Percentiles rank a stretch among this genome's conserved stretches.
phyloP scores from a whole-genome alignment of 1,139 yeast genomes.

The Hemisphaericaspora subhashii region DNA sequence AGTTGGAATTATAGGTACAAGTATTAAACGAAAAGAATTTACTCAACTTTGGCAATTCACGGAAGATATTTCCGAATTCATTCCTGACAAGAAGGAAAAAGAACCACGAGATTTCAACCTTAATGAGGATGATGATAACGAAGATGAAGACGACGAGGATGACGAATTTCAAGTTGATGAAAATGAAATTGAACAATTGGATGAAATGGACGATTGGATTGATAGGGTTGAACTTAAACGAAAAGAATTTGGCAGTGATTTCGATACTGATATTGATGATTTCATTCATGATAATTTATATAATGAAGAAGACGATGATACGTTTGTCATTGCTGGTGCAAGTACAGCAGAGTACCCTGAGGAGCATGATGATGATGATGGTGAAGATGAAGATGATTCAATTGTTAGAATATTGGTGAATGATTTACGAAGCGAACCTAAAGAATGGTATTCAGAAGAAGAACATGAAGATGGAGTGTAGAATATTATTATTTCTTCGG shows the following conservation, averaged over 20 bases:
- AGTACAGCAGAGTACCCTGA: constrained; percentile 14
- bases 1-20: constrained; percentile 7
- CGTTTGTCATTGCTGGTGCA: constrained; percentile 17
- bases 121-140: constrained; percentile 13
- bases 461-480: constrained; percentile 6
- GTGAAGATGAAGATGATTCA: constrained; percentile 4
- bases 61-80: constrained; percentile 22
- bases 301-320: constrained; percentile 15
- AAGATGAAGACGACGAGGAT: constrained; percentile 18
- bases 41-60: constrained; percentile 30
- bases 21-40: constrained; percentile 36
- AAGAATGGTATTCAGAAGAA: constrained; percentile 19
- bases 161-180: constrained; percentile 8
- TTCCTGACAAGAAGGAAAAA: constrained; percentile 6
- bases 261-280: constrained; percentile 18
- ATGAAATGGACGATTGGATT: constrained; percentile 7
- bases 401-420: constrained; percentile 8
- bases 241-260: constrained; percentile 1
- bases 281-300: constrained; percentile 15
- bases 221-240: constrained; percentile 2
- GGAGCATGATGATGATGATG: constrained; percentile 13
- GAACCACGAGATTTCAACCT: constrained; percentile 8
- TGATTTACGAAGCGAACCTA: constrained; percentile 14
- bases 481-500: too few species aligned
- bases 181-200: constrained; percentile 1